Evolutionary conservation across 2,329 filamentous ascomycete species (phyloP).

Genomic region (Fusarium tanahbumbuense): DNA sequence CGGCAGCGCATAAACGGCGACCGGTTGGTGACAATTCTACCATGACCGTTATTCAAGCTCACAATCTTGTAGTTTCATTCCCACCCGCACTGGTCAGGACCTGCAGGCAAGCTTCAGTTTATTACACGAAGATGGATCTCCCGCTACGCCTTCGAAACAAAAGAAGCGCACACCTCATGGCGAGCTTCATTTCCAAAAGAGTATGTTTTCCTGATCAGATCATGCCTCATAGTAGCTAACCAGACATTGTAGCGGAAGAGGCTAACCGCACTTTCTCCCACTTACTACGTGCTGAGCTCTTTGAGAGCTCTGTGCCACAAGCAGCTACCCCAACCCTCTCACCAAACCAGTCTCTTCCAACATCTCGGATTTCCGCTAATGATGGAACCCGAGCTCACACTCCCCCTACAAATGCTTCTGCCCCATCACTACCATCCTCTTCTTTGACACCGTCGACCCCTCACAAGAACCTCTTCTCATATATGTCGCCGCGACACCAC

Average conservation of each 20-base stretch:
- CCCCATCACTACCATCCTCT: conserved; percentile 74
- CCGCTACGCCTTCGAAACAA: conserved; percentile 86
- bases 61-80: conserved; percentile 80
- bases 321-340: conserved; percentile 72
- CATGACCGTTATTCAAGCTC: conserved; percentile 29
- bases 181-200: conserved; percentile 93
- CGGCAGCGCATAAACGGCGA: conserved; percentile 70
- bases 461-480: conserved; percentile 96
- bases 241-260: conserved; percentile 75
- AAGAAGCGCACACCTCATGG: conserved; percentile 88
- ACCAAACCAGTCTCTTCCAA: conserved; percentile 65
- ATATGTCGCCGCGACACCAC: conserved; percentile 80
- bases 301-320: conserved; percentile 90
- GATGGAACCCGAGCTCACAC: conserved; percentile 82
- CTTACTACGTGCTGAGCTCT: conserved; percentile 89
- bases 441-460: conserved; percentile 92
- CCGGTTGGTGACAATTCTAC: conserved; percentile 58
- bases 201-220: conserved; percentile 61
- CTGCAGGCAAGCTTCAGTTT: conserved; percentile 92
- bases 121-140: conserved; percentile 91
- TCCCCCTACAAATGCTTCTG: conserved; percentile 75
- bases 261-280: conserved; percentile 93
- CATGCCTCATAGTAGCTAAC: conserved; percentile 17
- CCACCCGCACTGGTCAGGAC: conserved; percentile 92
- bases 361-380: conserved; percentile 64